Evolutionary conservation across 2,329 filamentous ascomycete genomes (phyloP).

Genomic region (Apiospora rasikravindrae): DNA sequence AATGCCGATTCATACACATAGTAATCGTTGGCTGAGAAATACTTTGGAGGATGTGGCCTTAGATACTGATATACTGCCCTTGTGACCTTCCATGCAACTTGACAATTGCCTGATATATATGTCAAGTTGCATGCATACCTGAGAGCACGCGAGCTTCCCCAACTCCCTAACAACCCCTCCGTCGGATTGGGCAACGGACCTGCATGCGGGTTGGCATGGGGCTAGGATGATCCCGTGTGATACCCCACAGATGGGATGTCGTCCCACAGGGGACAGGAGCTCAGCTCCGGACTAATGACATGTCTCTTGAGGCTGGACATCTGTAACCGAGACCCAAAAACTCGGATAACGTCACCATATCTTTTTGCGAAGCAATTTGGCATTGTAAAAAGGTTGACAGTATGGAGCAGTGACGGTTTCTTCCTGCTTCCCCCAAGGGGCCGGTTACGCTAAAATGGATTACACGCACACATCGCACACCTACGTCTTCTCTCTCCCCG

Average conservation of each 20-base stretch:
- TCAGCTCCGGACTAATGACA: constrained; percentile 7
- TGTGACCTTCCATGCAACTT: neutral
- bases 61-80: neutral
- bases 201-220: neutral
- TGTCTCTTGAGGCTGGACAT: neutral
- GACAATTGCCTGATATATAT: neutral
- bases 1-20: neutral
- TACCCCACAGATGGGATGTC: constrained; percentile 4
- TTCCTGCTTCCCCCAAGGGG: neutral
- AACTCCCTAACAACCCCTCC: neutral
- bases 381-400: neutral
- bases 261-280: neutral
- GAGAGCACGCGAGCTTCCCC: constrained; percentile 7
- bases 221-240: constrained; percentile 1
- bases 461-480: neutral
- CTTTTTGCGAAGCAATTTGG: neutral
- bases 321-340: neutral
- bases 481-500: neutral
- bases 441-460: constrained; percentile 5
- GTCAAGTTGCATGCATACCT: neutral
- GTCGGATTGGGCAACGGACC: neutral
- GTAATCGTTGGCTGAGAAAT: neutral
- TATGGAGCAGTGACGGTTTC: neutral
- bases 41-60: too few relatives aligned
- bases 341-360: neutral